Evolutionary conservation across 495 filamentous ascomycete genomes (phyloP).

Genomic region (Rhizodiscina lignyota): DNA sequence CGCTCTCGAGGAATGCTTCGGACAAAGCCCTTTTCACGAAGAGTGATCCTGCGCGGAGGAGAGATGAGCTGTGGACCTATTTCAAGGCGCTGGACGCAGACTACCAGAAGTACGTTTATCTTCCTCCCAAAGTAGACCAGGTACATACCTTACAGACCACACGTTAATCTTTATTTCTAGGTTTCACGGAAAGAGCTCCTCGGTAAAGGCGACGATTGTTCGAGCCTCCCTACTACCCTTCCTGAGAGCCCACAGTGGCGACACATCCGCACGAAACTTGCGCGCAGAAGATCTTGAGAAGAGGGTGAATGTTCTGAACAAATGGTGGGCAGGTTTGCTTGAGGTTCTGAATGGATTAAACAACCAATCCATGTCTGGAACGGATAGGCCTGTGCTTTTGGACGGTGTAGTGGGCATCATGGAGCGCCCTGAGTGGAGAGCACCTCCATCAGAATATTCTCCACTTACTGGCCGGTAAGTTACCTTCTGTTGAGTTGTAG

Average conservation of each 20-base stretch:
- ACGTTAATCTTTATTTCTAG: too few species aligned
- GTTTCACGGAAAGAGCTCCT: constrained; percentile 61
- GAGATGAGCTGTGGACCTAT: constrained; percentile 79
- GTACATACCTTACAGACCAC: too few species aligned
- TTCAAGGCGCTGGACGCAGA: constrained; percentile 74
- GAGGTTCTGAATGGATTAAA: constrained; percentile 68
- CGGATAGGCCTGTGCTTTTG: constrained; percentile 65
- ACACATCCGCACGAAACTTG: constrained; percentile 49
- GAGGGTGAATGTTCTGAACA: constrained; percentile 66
- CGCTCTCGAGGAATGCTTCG: too few species aligned
- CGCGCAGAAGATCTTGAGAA: constrained; percentile 76
- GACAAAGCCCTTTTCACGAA: too few species aligned
- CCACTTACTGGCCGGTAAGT: constrained; percentile 36
- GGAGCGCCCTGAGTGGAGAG: constrained; percentile 83
- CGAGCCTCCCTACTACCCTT: constrained; percentile 72
- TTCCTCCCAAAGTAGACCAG: too few species aligned
- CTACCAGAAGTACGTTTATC: constrained; percentile 46
- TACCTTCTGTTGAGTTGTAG: too few species aligned
- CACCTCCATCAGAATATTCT: constrained; percentile 43
- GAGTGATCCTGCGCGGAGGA: constrained; percentile 37
- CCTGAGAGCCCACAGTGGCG: constrained; percentile 50
- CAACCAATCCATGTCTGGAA: constrained; percentile 54
- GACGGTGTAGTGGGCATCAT: constrained; percentile 75
- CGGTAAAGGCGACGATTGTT: constrained; percentile 66
- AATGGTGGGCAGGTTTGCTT: constrained; percentile 88